Conservation (phyloP, 116 monocot species). For the Thalassia testudinum region DNA sequence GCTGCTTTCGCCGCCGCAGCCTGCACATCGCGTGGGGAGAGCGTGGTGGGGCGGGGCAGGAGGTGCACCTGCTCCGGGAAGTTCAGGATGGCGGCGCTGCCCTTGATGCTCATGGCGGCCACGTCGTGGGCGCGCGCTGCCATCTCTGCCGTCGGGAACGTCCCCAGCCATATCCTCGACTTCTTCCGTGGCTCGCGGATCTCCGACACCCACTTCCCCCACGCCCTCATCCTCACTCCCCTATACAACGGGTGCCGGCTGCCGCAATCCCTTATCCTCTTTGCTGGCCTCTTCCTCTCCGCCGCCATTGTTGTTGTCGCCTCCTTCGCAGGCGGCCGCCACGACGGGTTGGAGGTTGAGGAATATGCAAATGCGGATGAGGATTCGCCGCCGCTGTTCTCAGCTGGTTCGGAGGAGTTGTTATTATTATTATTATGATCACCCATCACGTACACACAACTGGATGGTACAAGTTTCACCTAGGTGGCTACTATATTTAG, state of each 20-base stretch:
- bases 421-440: too few relatives aligned
- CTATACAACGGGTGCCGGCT: conserved; percentile 22
- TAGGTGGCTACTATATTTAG: too few relatives aligned
- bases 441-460: too few relatives aligned
- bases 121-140: conserved; percentile 39
- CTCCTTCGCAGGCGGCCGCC: too few relatives aligned
- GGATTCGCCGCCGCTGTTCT: too few relatives aligned
- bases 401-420: too few relatives aligned
- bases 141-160: conserved; percentile 67
- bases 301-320: too few relatives aligned
- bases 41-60: conserved; percentile 18
- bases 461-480: too few relatives aligned
- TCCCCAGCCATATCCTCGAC: conserved; percentile 82
- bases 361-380: too few relatives aligned
- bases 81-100: conserved; percentile 21
- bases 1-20: conserved; percentile 28
- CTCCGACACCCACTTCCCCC: conserved; percentile 90
- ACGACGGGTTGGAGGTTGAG: too few relatives aligned
- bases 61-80: conserved; percentile 19
- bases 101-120: conserved; percentile 28
- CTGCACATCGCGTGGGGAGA: conserved; percentile 29
- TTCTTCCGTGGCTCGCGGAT: conserved; percentile 69
- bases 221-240: conserved; percentile 50
- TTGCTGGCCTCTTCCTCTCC: not conserved
- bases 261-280: not conserved